Evolutionary conservation across 2,329 filamentous ascomycete species (phyloP).

Genomic region (Scedosporium apiospermum): DNA sequence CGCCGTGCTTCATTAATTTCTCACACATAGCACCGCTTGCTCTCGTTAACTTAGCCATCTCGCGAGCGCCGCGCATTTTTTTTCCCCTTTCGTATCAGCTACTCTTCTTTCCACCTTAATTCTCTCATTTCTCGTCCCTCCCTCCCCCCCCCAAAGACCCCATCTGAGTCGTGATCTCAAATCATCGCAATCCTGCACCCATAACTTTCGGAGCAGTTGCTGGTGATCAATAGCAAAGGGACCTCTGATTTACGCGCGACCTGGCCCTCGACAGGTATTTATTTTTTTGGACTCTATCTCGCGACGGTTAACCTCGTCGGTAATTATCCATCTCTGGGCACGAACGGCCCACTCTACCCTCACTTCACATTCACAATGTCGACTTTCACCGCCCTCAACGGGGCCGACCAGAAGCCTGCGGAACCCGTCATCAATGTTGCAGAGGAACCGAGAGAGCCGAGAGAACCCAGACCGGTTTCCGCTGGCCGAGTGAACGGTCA

Average conservation of each 20-base stretch:
- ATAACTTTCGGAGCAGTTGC: background rate
- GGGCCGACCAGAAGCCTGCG: constrained; percentile 34
- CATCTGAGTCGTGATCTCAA: background rate
- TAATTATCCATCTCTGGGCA: too few species aligned
- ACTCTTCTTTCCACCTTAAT: background rate
- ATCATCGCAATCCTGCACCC: background rate
- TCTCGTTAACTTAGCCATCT: background rate
- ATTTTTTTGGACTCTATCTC: background rate
- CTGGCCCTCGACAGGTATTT: too few species aligned
- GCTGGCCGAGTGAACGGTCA: constrained; percentile 4
- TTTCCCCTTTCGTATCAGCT: background rate
- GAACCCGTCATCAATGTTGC: constrained; percentile 19
- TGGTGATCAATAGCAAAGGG: background rate
- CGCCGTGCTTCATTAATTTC: background rate
- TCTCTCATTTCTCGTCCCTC: background rate
- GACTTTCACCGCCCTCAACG: constrained; percentile 42
- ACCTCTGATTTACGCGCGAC: too few species aligned
- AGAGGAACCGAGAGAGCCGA: background rate
- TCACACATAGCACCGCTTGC: background rate
- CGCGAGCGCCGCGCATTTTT: background rate
- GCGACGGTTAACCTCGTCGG: too few species aligned
- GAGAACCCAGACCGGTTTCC: constrained; percentile 3
- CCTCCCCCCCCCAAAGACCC: background rate
- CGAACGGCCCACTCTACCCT: background rate
- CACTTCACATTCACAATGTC: constrained; percentile 28